These are phyloP conservation scores for Jatropha multifida DNA, from an alignment of 441 rosid genomes.

Conservation along the genomic window DNA sequence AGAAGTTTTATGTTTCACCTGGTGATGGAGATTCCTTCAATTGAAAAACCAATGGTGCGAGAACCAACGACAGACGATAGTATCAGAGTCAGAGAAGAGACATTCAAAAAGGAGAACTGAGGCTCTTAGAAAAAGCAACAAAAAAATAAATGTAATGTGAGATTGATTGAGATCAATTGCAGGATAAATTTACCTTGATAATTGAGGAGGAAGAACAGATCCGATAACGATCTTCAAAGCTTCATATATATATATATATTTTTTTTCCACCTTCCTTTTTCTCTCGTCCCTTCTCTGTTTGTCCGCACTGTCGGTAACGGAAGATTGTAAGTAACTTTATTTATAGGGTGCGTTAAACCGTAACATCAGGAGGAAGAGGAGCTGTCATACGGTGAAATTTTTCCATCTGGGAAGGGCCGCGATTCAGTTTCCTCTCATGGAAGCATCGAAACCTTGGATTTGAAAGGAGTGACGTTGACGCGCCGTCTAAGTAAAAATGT, in stretches of 20 bases:
- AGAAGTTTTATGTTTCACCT: no score
- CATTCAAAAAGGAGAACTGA: no score
- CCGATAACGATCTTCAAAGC: neutral
- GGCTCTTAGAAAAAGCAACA: neutral
- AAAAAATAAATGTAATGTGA: neutral
- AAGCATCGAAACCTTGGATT: neutral
- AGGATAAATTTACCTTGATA: slow-evolving; percentile 2
- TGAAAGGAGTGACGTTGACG: neutral
- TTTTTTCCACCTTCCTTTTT: neutral
- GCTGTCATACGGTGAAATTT: no score
- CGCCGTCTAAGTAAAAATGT: neutral
- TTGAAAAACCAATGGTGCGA: no score
- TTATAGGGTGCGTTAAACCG: neutral
- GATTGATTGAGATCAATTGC: neutral
- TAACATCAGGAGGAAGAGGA: neutral
- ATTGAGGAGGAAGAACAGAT: neutral
- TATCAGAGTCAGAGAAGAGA: no score
- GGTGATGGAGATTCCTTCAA: no score
- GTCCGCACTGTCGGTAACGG: neutral
- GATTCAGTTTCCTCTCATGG: neutral
- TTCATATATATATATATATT: neutral
- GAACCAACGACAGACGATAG: no score
- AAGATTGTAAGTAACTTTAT: neutral
- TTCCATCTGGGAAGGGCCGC: neutral
- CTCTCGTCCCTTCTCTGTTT: neutral